These are phyloP conservation scores for Daldinia bambusicola DNA, from an alignment of 495 filamentous ascomycete genomes.

Conservation along the genomic window DNA sequence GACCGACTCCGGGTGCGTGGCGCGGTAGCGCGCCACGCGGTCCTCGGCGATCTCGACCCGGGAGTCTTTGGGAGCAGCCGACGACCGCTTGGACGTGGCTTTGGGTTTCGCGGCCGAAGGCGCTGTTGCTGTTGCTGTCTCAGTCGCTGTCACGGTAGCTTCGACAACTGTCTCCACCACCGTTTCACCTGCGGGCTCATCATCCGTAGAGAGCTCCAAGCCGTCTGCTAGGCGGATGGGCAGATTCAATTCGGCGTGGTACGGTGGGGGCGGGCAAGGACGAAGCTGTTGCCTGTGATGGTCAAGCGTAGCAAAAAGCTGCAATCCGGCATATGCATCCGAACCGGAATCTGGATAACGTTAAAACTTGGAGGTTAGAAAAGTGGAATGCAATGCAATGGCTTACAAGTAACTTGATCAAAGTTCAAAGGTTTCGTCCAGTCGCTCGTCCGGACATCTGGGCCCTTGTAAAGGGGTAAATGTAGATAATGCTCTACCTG, in stretches of 20 bases:
- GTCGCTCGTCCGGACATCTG: constrained; percentile 72
- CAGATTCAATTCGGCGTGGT: constrained; percentile 70
- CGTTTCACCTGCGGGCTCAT: constrained; percentile 26
- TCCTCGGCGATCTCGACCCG: constrained; percentile 52
- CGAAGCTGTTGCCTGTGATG: constrained; percentile 69
- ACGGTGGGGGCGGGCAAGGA: constrained; percentile 75
- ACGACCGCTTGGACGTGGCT: constrained; percentile 4
- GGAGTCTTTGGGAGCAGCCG: constrained; percentile 43
- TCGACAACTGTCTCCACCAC: constrained; percentile 31
- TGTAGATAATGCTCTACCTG: constrained; percentile 77
- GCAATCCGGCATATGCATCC: constrained; percentile 83
- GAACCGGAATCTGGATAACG: constrained; percentile 74
- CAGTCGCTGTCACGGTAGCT: background rate
- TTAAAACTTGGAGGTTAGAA: background rate
- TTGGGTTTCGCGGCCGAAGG: constrained; percentile 6
- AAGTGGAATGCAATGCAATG: background rate
- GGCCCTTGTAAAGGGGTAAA: constrained; percentile 80
- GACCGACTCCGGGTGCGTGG: constrained; percentile 36
- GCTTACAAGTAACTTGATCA: constrained; percentile 78
- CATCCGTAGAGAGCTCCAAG: constrained; percentile 35
- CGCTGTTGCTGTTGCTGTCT: background rate
- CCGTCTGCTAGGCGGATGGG: constrained; percentile 65
- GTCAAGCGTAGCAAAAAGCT: constrained; percentile 76
- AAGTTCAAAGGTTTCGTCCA: constrained; percentile 72
- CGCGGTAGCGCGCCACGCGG: constrained; percentile 47